Evolutionary conservation across 805 yeast species (phyloP).

Genomic region (Ogataea glucozyma): DNA sequence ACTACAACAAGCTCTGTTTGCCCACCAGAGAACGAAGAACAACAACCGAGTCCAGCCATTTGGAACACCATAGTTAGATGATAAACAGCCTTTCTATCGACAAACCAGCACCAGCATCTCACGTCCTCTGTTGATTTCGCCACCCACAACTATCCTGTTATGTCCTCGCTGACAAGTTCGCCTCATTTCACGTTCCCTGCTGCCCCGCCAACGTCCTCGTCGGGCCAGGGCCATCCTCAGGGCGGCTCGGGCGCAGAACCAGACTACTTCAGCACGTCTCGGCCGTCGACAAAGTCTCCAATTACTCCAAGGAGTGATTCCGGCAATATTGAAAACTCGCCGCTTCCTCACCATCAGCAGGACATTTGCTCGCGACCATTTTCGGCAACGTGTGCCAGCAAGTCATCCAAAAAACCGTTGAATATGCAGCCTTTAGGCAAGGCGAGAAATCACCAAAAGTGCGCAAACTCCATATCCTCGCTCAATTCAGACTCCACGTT

Average conservation of each 20-base stretch:
- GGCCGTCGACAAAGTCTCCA: neutral
- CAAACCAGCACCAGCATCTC: neutral
- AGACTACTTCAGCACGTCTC: constrained; percentile 5
- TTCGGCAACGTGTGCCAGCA: neutral
- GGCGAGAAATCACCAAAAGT: constrained; percentile 18
- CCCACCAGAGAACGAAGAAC: too few species aligned
- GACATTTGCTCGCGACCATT: neutral
- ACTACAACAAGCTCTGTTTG: too few species aligned
- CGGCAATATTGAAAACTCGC: constrained; percentile 2
- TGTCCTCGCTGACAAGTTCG: constrained; percentile 21
- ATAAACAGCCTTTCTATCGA: too few species aligned
- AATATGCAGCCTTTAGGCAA: neutral
- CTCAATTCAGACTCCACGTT: constrained; percentile 24
- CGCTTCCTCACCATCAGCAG: neutral
- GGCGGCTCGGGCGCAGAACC: neutral
- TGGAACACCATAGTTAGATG: too few species aligned
- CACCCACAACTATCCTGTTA: neutral
- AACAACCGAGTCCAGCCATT: too few species aligned
- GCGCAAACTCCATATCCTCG: constrained; percentile 24
- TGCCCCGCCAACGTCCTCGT: constrained; percentile 3
- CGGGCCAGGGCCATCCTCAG: neutral
- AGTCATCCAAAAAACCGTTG: neutral
- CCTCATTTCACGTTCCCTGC: constrained; percentile 16
- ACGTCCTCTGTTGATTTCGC: neutral
- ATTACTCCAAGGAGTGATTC: neutral